Evolutionary conservation across 441 rosid genomes (phyloP), one percentile per base, ranked within the genome.

Genomic region (Jatropha podagrica): DNA sequence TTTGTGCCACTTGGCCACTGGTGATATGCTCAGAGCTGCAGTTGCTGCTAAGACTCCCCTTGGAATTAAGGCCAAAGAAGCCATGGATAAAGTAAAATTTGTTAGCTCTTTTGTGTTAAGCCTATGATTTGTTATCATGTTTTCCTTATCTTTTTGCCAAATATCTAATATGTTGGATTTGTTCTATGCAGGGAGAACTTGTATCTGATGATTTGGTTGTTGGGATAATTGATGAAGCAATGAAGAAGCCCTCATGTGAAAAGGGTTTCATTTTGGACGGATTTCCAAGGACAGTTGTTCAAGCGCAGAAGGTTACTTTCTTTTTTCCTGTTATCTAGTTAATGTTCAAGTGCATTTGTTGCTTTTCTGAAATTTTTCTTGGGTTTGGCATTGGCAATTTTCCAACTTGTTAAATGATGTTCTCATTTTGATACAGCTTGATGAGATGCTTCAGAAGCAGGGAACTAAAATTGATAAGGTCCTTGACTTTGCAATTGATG

Each of bases 221-320:
- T 67, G 94, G 97, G 65, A 92, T 92, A 44, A 90, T 92, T 42
- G 93, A 92, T 67, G 97, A 90, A 77, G 97, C 95, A 2, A 81
- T 92, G 82, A 92, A 87, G 82, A 90, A 83, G 76, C 90, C 93
- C 10, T 90, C 91, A 18, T 92, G 95, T 77, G 86, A 86, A 61
- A 92, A 92, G 70, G 97, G 97, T 81, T 92, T 92, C 80, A 84
- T 92, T 84, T 92, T 92, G 66, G 93, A 92, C 71, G 97, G 93
- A 32, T 92, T 92, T 74, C 95, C 97, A 7, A 86, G 97, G 81
- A 90, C 92, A 1, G 91, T 84, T 40, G 85, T 80, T 52, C 93
- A 92, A 81, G 97, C 97, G n/a, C 73, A 89, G 79, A 90, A 89
- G 92, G 97, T 92, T 17, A 78, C 17, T 11, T 17, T 14, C n/a